Evolutionary conservation across 257 asterid species (phyloP).

Genomic region (Marsdenia floribunda): DNA sequence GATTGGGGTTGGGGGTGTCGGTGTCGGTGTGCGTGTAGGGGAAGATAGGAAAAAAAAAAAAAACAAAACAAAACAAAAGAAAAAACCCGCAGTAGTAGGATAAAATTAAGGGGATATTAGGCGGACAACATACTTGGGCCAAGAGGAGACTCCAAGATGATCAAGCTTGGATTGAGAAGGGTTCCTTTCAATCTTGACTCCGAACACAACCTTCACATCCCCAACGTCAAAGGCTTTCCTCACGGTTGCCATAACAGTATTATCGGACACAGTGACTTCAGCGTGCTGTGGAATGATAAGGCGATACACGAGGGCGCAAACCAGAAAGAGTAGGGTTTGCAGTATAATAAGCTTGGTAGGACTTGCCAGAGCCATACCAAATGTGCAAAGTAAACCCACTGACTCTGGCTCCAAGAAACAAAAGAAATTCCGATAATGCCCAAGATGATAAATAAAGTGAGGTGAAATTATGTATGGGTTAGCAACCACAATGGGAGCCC

Average conservation of each 20-base stretch:
- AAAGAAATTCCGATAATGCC: too few relatives aligned
- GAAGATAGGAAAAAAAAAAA: not conserved
- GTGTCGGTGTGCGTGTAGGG: too few relatives aligned
- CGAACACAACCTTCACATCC: constrained; percentile 13
- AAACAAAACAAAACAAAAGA: too few relatives aligned
- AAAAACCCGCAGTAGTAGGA: not conserved
- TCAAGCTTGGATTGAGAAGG: constrained; percentile 24
- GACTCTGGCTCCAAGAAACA: not conserved
- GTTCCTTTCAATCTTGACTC: constrained; percentile 24
- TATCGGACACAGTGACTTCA: not conserved
- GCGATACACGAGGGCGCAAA: constrained; percentile 4
- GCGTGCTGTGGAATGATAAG: not conserved
- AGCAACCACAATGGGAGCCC: too few relatives aligned
- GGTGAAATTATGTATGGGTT: too few relatives aligned
- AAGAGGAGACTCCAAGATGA: constrained; percentile 21
- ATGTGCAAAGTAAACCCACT: not conserved
- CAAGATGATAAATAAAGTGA: too few relatives aligned
- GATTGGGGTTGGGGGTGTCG: too few relatives aligned
- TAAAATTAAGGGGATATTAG: too few relatives aligned
- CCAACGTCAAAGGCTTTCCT: not conserved
- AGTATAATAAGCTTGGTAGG: not conserved
- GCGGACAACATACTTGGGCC: constrained; percentile 23
- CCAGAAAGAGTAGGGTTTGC: not conserved
- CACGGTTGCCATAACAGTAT: not conserved
- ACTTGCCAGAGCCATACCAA: not conserved